phyloP scores from a whole-genome alignment of 2,329 filamentous ascomycete genomes.

The Aspergillus fructus region DNA sequence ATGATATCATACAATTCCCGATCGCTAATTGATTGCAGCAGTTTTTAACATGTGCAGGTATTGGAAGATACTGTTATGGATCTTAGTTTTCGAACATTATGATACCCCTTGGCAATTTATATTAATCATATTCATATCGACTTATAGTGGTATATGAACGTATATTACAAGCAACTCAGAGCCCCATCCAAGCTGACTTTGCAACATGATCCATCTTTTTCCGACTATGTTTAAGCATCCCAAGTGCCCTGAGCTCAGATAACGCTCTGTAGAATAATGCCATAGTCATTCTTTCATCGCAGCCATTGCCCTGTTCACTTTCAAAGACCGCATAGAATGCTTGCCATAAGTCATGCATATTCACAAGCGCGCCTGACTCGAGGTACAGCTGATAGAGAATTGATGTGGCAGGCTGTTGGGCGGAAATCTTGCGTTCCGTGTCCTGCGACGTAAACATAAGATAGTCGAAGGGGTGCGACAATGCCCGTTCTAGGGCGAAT shows the following conservation, averaged over 20 bases:
- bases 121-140: background rate
- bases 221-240: conserved; percentile 83
- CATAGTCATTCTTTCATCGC: conserved; percentile 46
- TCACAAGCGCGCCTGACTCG: conserved; percentile 62
- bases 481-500: conserved; percentile 59
- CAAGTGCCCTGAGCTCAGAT: conserved; percentile 80
- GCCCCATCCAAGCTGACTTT: conserved; percentile 77
- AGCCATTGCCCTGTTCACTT: conserved; percentile 30
- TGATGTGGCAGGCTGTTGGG: conserved; percentile 57
- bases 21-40: conserved; percentile 28
- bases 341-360: conserved; percentile 61
- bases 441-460: conserved; percentile 51
- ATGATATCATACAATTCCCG: conserved; percentile 73
- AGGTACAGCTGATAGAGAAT: conserved; percentile 64
- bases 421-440: conserved; percentile 40
- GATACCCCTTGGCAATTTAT: conserved; percentile 30
- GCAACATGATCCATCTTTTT: conserved; percentile 91
- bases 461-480: conserved; percentile 61
- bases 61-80: background rate
- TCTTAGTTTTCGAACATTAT: conserved; percentile 21
- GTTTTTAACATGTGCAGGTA: background rate
- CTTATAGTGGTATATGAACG: conserved; percentile 2
- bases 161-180: conserved; percentile 27
- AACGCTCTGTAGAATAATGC: conserved; percentile 81
- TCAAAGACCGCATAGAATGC: conserved; percentile 58